Percentiles rank a stretch among this genome's conserved stretches.
Evolutionary conservation across 768 basidiomycete genomes (phyloP).

Genomic region (Amanita thiersii): DNA sequence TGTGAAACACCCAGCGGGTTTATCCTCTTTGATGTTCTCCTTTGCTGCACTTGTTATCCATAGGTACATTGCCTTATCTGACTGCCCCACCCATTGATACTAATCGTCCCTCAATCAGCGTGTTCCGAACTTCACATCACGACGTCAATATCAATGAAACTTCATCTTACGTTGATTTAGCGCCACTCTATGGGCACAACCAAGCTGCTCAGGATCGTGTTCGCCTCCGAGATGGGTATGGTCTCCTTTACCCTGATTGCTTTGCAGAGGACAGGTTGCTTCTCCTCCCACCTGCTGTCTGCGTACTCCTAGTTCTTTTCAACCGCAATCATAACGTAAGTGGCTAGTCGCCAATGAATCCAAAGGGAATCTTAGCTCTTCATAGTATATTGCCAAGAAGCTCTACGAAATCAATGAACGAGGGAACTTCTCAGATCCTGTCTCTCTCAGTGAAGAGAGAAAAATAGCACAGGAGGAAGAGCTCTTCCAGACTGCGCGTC

Average conservation of each 20-base stretch:
- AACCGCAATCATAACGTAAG: slow-evolving; percentile 83
- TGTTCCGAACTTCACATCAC: slow-evolving; percentile 75
- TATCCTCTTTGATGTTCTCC: slow-evolving; percentile 74
- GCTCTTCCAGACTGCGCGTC: slow-evolving; percentile 75
- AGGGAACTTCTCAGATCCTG: slow-evolving; percentile 51
- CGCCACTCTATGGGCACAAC: slow-evolving; percentile 75
- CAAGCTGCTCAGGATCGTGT: slow-evolving; percentile 51
- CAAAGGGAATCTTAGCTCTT: too few species aligned
- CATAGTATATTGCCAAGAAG: slow-evolving; percentile 71
- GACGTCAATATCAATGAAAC: slow-evolving; percentile 73
- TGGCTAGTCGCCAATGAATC: background rate
- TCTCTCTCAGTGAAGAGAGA: slow-evolving; percentile 25
- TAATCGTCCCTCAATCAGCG: slow-evolving; percentile 27
- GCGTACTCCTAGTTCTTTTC: slow-evolving; percentile 76
- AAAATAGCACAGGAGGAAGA: slow-evolving; percentile 55
- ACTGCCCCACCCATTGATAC: slow-evolving; percentile 2
- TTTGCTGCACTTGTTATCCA: slow-evolving; percentile 83
- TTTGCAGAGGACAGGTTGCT: slow-evolving; percentile 77
- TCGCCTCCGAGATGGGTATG: slow-evolving; percentile 53
- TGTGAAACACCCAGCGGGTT: slow-evolving; percentile 65
- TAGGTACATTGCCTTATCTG: slow-evolving; percentile 29
- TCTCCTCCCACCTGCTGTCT: slow-evolving; percentile 71
- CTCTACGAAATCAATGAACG: slow-evolving; percentile 79
- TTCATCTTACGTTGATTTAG: slow-evolving; percentile 80
- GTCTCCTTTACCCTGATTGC: slow-evolving; percentile 57